Evolutionary conservation across 176 grass and related monocot species (phyloP), one percentile per base, ranked within the genome.

Genomic region (Musa acuminata): DNA sequence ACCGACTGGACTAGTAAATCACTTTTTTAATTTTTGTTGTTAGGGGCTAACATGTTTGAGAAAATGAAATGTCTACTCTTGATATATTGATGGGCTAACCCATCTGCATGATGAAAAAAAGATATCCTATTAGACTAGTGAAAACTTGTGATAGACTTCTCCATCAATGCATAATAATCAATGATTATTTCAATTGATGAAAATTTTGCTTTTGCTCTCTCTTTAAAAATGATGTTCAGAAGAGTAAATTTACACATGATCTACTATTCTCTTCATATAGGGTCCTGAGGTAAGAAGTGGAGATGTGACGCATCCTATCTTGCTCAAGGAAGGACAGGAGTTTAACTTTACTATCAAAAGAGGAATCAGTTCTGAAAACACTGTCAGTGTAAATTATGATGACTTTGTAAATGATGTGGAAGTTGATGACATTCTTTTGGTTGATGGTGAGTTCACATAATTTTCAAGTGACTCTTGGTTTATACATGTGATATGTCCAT

Each of bases 251-350:
- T 70, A n/a, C 17, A 70, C 19, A 14, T 20, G 8, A 21, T 70
- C 17, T 70, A 70, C 35, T 70, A 51, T 48, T 65, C 27, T 77
- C 5, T 20, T 66, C 21, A 66, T 89, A 73, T 78, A 99, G 95
- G 95, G 95, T 80, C 95, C 95, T 52, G 95, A 99, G 82, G 95
- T 99, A 71, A 89, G 95, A 90, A 99, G 95, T 85, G 95, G 95
- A 35, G 95, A 99, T 86, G 80, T 99, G 57, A 80, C 86, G 16
- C 84, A 99, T 29, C 95, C 95, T 73, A 89, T 99, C 72, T 83
- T 86, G 86, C 95, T 99, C 4, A 76, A 77, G 52, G 95, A 89
- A 80, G 95, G 91, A 6, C 90, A 99, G 78, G 91, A 87, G 59
- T 86, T 99, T 79, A 99, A 84, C 60, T 94, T 99, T 79, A 99